Percentiles rank a stretch among this genome's conserved stretches.
phyloP scores from a whole-genome alignment of 371 early-diverging fungal genomes.

The Saksenaea vasiformis region DNA sequence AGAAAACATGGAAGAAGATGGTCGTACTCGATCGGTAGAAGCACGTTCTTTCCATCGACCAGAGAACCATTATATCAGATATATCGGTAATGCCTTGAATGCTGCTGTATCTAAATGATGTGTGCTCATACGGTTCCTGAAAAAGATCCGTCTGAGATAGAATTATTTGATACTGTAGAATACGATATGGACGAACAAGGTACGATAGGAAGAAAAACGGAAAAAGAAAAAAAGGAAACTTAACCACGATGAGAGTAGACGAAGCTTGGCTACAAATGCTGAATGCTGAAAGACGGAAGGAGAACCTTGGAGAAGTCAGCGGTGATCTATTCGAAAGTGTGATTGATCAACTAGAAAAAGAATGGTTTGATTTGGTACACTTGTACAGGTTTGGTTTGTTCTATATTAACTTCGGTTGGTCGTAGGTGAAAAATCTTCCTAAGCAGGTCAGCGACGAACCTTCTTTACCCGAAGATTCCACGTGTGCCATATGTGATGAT shows the following conservation, averaged over 20 bases:
- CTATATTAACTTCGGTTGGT: background rate
- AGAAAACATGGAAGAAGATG: background rate
- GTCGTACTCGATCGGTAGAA: conserved; percentile 4
- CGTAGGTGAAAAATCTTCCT: conserved; percentile 43
- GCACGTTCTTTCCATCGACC: conserved; percentile 40
- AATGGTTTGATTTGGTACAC: conserved; percentile 89
- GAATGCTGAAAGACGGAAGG: conserved; percentile 66
- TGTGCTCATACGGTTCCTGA: background rate
- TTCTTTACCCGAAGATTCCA: conserved; percentile 72
- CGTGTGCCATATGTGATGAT: conserved; percentile 95
- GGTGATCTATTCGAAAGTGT: conserved; percentile 82
- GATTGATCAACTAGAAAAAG: conserved; percentile 94
- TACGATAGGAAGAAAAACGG: conserved; percentile 30
- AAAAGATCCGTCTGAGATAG: conserved; percentile 81
- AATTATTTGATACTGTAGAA: conserved; percentile 80
- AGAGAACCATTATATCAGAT: conserved; percentile 60
- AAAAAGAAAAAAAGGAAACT: too few species aligned
- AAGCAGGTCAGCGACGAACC: conserved; percentile 37
- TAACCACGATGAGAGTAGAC: too few species aligned
- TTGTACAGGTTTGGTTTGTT: background rate
- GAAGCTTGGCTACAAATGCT: conserved; percentile 73
- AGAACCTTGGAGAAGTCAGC: conserved; percentile 54
- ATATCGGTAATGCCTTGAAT: conserved; percentile 37
- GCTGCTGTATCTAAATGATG: background rate
- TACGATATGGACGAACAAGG: conserved; percentile 99